Base-by-base conservation (phyloP, 2,329 filamentous ascomycete species). In the Aquanectria penicillioides region DNA sequence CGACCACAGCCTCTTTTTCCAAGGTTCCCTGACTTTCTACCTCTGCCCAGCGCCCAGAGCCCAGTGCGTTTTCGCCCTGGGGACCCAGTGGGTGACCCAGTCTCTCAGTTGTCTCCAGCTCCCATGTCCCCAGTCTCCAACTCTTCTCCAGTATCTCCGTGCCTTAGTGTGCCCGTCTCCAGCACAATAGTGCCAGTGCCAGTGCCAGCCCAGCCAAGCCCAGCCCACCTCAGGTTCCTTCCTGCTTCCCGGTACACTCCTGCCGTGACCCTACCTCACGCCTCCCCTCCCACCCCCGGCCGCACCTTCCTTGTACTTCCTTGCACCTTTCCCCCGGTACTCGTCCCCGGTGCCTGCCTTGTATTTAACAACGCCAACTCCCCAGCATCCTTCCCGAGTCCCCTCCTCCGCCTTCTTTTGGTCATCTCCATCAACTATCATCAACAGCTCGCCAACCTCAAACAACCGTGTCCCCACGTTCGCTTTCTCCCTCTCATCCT, bases 401-500 rank as follows among this genome's bases (percentile, higher is more conserved):
- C 66, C 61, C 66, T 70, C 66, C 63, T 57, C 53, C 26, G 66
- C 64, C 65, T 65, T 61, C 43, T 62, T 69, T 68, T 64, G 66
- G 64, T 68, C 63, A 68, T 67, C 65, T 67, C 46, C 62, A 69
- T 59, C 61, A 64, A 59, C 60, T 63, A 67, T 62, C 67, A 64
- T 61, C 63, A 63, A 65, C 59, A 53, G 58, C 63, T 64, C 58
- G n/a, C 57, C 62, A 67, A 65, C 66, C 36, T 54, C 61, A 58
- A 66, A 59, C 69, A 68, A 63, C 64, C 55, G 57, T 63, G 63
- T 63, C 61, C 61, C 68, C 69, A 84, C 82, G 76, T 77, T 84
- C 81, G 81, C 81, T 83, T 80, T 78, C 74, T 72, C 73, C 74
- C 73, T 70, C 69, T 69, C 68, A 59, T 67, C 74, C 74, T 68